Evolutionary conservation across 1,284 basidiomycete genomes (phyloP).

Genomic region (Pisolithus thermaeus): DNA sequence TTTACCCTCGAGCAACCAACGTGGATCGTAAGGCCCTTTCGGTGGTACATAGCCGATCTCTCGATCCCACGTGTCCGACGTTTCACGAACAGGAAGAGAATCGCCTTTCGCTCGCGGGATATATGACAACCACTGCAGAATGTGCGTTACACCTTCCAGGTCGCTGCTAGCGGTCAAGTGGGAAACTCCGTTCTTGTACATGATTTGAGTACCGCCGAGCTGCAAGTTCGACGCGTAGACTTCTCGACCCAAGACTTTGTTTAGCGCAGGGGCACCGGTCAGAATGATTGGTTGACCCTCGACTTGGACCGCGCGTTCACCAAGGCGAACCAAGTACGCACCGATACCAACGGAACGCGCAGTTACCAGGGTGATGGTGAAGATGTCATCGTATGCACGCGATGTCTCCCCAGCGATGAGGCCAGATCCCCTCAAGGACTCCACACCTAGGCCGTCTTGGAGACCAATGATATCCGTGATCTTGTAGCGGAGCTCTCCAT

Average conservation of each 20-base stretch:
- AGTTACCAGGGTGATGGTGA: conserved; percentile 98
- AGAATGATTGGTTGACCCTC: conserved; percentile 99
- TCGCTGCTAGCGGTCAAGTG: conserved; percentile 95
- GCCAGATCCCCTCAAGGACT: conserved; percentile 93
- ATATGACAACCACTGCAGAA: conserved; percentile 94
- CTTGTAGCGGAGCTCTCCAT: conserved; percentile 86
- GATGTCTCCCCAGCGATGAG: conserved; percentile 99
- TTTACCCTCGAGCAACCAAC: conserved; percentile 97
- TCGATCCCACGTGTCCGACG: conserved; percentile 86
- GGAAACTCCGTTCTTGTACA: conserved; percentile 99
- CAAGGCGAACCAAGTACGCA: conserved; percentile 96
- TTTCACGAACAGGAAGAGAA: conserved; percentile 69
- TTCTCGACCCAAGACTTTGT: conserved; percentile 98
- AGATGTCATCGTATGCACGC: conserved; percentile 97
- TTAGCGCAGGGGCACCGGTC: conserved; percentile 94
- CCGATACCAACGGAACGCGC: conserved; percentile 99
- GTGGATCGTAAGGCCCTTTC: conserved; percentile 94
- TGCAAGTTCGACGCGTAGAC: conserved; percentile 99
- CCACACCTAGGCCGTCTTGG: conserved; percentile 97
- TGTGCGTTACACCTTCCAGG: conserved; percentile 88
- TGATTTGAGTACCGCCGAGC: conserved; percentile 98
- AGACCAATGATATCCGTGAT: conserved; percentile 96
- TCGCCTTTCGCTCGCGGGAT: conserved; percentile 79
- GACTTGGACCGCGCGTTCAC: conserved; percentile 97
- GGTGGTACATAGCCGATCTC: conserved; percentile 88